Percentiles rank a stretch among this genome's conserved stretches.
Evolutionary conservation across 805 yeast species (phyloP).

Genomic region (Zygosaccharomyces gambellarensis): DNA sequence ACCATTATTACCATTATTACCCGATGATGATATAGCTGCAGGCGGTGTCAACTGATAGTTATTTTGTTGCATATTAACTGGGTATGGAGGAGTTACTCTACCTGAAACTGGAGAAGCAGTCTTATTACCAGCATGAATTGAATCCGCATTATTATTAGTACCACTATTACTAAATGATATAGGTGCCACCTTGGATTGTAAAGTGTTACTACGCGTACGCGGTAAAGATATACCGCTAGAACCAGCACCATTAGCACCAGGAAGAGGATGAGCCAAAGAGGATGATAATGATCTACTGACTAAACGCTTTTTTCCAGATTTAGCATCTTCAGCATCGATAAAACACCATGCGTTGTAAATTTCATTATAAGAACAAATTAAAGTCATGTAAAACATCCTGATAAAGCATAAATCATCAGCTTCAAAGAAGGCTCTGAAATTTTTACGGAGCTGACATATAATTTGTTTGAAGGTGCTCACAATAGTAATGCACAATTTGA

Average conservation of each 20-base stretch:
- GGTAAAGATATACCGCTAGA: constrained; percentile 13
- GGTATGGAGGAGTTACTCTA: constrained; percentile 10
- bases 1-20: not conserved
- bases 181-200: constrained; percentile 18
- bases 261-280: constrained; percentile 3
- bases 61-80: constrained; percentile 4
- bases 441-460: constrained; percentile 42
- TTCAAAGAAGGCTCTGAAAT: constrained; percentile 45
- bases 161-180: constrained; percentile 1
- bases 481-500: constrained; percentile 37
- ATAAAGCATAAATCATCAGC: constrained; percentile 60
- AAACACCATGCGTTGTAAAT: constrained; percentile 58
- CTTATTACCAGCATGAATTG: constrained; percentile 2
- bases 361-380: constrained; percentile 62
- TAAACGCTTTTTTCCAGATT: constrained; percentile 8
- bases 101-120: constrained; percentile 8
- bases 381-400: constrained; percentile 55
- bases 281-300: constrained; percentile 2
- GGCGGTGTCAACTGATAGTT: constrained; percentile 8
- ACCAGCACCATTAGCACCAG: constrained; percentile 1
- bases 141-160: not conserved
- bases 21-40: constrained; percentile 7
- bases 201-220: constrained; percentile 26
- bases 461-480: constrained; percentile 49
- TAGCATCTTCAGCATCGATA: constrained; percentile 19